Evolutionary conservation across 768 basidiomycete species (phyloP).

Genomic region (Lactarius deliciosus): DNA sequence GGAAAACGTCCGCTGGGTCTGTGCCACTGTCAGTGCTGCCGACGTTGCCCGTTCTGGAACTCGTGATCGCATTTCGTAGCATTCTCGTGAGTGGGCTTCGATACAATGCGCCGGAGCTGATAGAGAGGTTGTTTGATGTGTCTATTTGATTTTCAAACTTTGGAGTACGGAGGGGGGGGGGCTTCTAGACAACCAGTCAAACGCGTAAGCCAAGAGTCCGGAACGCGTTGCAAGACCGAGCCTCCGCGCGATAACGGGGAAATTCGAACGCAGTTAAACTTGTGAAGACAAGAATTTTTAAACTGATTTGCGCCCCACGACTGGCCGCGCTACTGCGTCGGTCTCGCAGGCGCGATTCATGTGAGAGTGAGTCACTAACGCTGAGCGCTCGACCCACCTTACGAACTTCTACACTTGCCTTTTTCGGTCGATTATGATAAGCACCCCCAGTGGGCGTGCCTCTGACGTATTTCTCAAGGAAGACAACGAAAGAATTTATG

Average conservation of each 20-base stretch:
- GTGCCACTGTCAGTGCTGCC: background rate
- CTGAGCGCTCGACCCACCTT: constrained; percentile 18
- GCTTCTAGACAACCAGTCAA: background rate
- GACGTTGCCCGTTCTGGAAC: background rate
- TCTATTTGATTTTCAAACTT: background rate
- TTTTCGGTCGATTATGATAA: constrained; percentile 15
- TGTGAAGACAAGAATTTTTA: background rate
- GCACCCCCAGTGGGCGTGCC: constrained; percentile 6
- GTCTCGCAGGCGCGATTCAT: constrained; percentile 7
- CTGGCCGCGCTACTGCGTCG: background rate
- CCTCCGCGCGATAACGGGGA: background rate
- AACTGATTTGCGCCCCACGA: background rate
- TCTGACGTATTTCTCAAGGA: constrained; percentile 22
- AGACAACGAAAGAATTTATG: constrained; percentile 14
- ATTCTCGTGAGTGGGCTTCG: background rate
- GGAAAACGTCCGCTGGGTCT: background rate
- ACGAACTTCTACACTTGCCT: constrained; percentile 22
- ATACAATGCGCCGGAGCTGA: background rate
- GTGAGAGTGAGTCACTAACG: constrained; percentile 8
- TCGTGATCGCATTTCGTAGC: background rate
- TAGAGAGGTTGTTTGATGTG: constrained; percentile 6
- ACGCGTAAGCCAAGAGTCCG: background rate
- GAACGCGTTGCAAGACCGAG: background rate
- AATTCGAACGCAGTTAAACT: background rate
- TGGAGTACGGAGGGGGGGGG: background rate